phyloP scores from a whole-genome alignment of 768 basidiomycete species.

The Russula vinacea region DNA sequence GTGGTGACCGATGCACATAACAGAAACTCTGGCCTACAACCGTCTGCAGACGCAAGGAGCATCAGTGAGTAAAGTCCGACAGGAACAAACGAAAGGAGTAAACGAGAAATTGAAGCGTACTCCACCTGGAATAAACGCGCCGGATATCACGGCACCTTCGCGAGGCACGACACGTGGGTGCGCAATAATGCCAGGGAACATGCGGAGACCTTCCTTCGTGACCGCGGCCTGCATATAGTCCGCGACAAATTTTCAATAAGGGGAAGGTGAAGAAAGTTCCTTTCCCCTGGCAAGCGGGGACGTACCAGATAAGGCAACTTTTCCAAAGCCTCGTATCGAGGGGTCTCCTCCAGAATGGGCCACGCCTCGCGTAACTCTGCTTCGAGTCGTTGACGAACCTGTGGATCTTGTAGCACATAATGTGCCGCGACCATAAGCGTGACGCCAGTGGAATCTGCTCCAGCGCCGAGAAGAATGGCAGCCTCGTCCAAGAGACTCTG shows the following conservation, averaged over 20 bases:
- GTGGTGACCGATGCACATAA: constrained; percentile 41
- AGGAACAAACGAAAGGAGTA: not conserved
- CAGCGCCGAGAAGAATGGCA: constrained; percentile 39
- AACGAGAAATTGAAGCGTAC: constrained; percentile 32
- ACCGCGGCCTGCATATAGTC: constrained; percentile 43
- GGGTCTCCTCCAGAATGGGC: constrained; percentile 39
- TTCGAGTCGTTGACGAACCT: constrained; percentile 35
- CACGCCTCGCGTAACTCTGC: constrained; percentile 41
- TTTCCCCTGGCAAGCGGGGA: not conserved
- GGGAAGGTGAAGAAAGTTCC: not conserved
- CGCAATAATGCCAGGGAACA: constrained; percentile 42
- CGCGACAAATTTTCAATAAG: not conserved
- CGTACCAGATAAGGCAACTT: constrained; percentile 49
- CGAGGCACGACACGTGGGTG: constrained; percentile 43
- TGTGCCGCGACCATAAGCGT: constrained; percentile 40
- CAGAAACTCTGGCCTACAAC: constrained; percentile 41
- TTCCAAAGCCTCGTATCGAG: constrained; percentile 41
- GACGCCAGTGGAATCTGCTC: constrained; percentile 46
- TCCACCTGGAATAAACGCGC: constrained; percentile 39
- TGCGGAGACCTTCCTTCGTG: constrained; percentile 46
- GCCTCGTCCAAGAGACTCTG: constrained; percentile 33
- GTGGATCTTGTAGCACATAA: constrained; percentile 38
- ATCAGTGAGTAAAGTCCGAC: not conserved
- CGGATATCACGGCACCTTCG: constrained; percentile 38
- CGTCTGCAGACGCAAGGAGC: constrained; percentile 34